Evolutionary conservation across 305 asterid species (phyloP).

Genomic region (Ilex paraguariensis): DNA sequence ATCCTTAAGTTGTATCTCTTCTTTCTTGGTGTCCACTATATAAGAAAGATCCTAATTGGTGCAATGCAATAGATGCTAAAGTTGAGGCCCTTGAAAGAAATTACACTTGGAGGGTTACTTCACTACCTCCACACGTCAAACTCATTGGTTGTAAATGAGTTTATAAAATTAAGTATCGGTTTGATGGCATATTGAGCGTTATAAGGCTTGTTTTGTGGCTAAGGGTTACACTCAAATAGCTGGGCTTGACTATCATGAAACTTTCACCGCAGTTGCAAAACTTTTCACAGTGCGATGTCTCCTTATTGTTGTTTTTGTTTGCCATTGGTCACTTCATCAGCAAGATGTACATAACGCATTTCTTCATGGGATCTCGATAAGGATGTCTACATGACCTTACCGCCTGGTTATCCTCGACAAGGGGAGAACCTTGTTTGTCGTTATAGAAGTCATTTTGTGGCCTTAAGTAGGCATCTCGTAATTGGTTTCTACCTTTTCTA

Average conservation of each 20-base stretch:
- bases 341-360: neutral
- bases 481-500: neutral
- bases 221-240: neutral
- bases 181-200: neutral
- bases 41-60: too few species aligned
- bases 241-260: too few species aligned
- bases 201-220: neutral
- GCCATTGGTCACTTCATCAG: conserved; percentile 1
- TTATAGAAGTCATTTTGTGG: neutral
- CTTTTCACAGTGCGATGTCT: neutral
- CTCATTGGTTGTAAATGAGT: too few species aligned
- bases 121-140: neutral
- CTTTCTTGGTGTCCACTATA: too few species aligned
- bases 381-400: neutral
- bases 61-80: too few species aligned
- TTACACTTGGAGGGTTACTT: too few species aligned
- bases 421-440: neutral
- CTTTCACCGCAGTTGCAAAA: too few species aligned
- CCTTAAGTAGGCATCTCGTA: too few species aligned
- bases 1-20: too few species aligned
- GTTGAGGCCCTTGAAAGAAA: too few species aligned
- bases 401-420: neutral
- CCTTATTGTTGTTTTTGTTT: neutral
- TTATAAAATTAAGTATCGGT: neutral
- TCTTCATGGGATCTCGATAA: too few species aligned